These are phyloP conservation scores for Monosporascus cannonballus DNA, from an alignment of 2,329 filamentous ascomycete species.

Conservation along the genomic window DNA sequence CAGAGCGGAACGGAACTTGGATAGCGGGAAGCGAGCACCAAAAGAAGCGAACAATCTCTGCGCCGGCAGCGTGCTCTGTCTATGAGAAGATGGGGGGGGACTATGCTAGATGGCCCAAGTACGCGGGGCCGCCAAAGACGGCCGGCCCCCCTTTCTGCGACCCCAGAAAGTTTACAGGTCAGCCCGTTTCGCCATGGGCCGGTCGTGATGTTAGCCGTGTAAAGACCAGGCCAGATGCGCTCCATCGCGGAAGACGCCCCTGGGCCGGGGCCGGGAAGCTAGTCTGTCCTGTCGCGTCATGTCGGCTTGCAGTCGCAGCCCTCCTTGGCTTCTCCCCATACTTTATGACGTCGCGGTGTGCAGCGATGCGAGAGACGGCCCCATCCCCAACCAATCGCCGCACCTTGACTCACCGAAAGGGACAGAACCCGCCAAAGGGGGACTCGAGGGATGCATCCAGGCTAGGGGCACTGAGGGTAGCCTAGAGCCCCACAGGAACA, in stretches of 20 bases:
- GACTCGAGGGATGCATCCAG: too few species aligned
- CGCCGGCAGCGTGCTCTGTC: not conserved
- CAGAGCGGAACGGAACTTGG: not conserved
- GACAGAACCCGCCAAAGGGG: not conserved
- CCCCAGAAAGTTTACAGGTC: not conserved
- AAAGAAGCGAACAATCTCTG: not conserved
- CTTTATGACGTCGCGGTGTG: not conserved
- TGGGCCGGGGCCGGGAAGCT: not conserved
- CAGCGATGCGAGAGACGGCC: constrained; percentile 4
- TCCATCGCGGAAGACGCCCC: not conserved
- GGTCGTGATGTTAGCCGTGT: not conserved
- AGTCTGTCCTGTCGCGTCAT: not conserved
- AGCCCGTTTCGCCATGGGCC: not conserved
- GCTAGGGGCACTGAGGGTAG: too few species aligned
- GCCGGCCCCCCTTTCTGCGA: not conserved
- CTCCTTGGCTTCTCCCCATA: not conserved
- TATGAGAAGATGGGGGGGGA: not conserved
- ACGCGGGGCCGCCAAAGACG: not conserved
- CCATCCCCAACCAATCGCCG: constrained; percentile 8
- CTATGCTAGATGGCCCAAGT: not conserved
- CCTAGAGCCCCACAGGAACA: too few species aligned
- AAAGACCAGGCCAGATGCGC: not conserved
- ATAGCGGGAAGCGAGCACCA: not conserved
- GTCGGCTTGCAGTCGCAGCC: not conserved
- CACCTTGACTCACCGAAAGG: constrained; percentile 13